These are phyloP conservation scores for Litsea cubeba DNA, from an alignment of 164 flowering plant species.

Conservation along the genomic window DNA sequence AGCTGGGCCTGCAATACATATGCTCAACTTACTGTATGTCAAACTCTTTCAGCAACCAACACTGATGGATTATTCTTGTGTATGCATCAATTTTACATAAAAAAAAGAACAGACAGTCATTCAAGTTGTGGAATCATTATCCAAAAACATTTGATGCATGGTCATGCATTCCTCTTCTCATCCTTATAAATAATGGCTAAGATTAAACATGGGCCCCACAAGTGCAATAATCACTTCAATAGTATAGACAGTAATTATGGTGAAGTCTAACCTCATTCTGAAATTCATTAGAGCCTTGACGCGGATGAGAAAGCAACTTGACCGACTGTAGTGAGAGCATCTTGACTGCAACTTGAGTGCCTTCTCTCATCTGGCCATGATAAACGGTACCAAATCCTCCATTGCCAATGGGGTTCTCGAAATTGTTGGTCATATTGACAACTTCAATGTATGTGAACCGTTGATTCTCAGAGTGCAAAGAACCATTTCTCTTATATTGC, in stretches of 20 bases:
- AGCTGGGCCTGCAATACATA: constrained; percentile 31
- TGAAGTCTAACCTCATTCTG: constrained; percentile 30
- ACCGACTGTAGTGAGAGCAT: constrained; percentile 32
- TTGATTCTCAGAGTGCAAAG: constrained; percentile 8
- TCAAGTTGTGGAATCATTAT: no score
- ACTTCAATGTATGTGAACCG: constrained; percentile 32
- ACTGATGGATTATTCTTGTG: no score
- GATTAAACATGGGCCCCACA: no score
- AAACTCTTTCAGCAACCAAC: no score
- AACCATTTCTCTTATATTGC: background rate
- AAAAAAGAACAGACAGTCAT: no score
- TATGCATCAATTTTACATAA: no score
- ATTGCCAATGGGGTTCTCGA: constrained; percentile 30
- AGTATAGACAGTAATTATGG: no score
- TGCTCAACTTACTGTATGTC: background rate
- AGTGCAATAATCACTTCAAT: no score
- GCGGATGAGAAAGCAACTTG: constrained; percentile 12
- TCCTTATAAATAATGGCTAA: no score
- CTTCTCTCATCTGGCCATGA: constrained; percentile 31
- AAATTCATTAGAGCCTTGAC: constrained; percentile 37
- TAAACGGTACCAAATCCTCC: constrained; percentile 52
- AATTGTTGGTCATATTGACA: constrained; percentile 34
- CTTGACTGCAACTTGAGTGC: constrained; percentile 43
- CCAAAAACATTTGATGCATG: no score
- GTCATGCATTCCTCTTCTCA: no score